These are phyloP conservation scores for Phoenix dactylifera DNA, from an alignment of 176 grass and related monocot genomes.

Conservation along the genomic window DNA sequence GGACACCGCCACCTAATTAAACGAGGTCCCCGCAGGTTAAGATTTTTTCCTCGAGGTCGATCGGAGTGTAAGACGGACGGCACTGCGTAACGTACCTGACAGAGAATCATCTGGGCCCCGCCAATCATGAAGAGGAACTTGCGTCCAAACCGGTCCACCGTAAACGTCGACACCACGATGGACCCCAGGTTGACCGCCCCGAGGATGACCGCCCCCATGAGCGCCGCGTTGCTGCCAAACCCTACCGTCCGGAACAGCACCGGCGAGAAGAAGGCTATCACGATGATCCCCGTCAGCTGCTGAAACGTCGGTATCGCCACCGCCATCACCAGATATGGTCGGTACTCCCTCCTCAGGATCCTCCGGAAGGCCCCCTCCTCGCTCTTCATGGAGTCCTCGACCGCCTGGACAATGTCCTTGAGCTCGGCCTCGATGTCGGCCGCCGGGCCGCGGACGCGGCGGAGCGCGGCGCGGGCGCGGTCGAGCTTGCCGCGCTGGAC, in stretches of 20 bases:
- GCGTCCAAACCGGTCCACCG: slow-evolving; percentile 69
- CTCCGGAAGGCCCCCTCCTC: slow-evolving; percentile 55
- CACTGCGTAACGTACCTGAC: slow-evolving; percentile 16
- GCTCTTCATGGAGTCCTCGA: slow-evolving; percentile 26
- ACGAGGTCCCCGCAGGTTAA: too few species aligned
- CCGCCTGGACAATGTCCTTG: slow-evolving; percentile 21
- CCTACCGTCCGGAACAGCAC: slow-evolving; percentile 68
- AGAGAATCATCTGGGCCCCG: slow-evolving; percentile 52
- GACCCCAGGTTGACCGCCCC: slow-evolving; percentile 47
- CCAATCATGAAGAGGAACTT: slow-evolving; percentile 69
- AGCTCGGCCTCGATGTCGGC: slow-evolving; percentile 74
- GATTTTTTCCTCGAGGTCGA: too few species aligned
- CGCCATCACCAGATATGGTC: slow-evolving; percentile 61
- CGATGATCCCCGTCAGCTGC: slow-evolving; percentile 80
- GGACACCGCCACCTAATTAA: slow-evolving; percentile 34
- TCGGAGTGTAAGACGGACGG: too few species aligned
- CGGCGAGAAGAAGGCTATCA: slow-evolving; percentile 75
- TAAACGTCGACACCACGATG: slow-evolving; percentile 45
- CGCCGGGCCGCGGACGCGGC: slow-evolving; percentile 32
- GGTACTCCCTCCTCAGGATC: slow-evolving; percentile 47
- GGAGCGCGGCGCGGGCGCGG: slow-evolving; percentile 39
- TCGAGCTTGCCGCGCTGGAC: slow-evolving; percentile 42
- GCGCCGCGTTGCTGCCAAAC: slow-evolving; percentile 56
- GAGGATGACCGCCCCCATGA: slow-evolving; percentile 57
- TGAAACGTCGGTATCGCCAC: slow-evolving; percentile 65